Conservation (phyloP, 371 early-diverging fungal genomes). For the Phascolomyces articulosus region DNA sequence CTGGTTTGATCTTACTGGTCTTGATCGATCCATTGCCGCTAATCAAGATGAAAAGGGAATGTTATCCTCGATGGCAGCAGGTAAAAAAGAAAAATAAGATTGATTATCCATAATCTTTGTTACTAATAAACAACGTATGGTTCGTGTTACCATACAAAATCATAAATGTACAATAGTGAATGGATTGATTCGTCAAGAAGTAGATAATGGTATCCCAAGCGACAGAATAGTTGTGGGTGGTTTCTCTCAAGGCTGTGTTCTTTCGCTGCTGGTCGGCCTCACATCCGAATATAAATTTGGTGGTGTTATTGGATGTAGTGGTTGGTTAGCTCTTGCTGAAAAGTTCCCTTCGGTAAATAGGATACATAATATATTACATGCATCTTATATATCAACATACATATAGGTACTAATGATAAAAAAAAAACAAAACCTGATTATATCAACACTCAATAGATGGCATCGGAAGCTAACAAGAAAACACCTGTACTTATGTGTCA, state of each 20-base stretch:
- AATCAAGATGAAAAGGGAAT: slow-evolving; percentile 84
- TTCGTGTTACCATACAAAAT: too few species aligned
- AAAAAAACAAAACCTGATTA: background rate
- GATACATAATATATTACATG: too few species aligned
- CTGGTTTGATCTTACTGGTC: slow-evolving; percentile 82
- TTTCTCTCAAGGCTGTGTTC: slow-evolving; percentile 92
- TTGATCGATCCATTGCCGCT: slow-evolving; percentile 48
- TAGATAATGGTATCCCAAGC: slow-evolving; percentile 80
- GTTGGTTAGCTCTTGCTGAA: slow-evolving; percentile 76
- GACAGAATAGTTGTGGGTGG: slow-evolving; percentile 92
- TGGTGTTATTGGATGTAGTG: slow-evolving; percentile 73
- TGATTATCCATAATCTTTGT: too few species aligned
- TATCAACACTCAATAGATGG: slow-evolving; percentile 49
- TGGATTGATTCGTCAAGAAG: slow-evolving; percentile 75
- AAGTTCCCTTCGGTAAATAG: slow-evolving; percentile 53
- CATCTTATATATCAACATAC: too few species aligned
- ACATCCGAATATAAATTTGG: slow-evolving; percentile 72
- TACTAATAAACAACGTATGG: too few species aligned
- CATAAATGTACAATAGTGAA: slow-evolving; percentile 49
- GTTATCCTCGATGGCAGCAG: slow-evolving; percentile 57
- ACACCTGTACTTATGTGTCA: slow-evolving; percentile 91
- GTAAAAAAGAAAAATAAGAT: slow-evolving; percentile 40
- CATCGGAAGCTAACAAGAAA: slow-evolving; percentile 69
- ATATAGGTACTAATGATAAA: background rate
- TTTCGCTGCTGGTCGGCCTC: slow-evolving; percentile 76